Evolutionary conservation across 2,329 filamentous ascomycete genomes (phyloP).

Genomic region (Tolypocladium ophioglossoides): DNA sequence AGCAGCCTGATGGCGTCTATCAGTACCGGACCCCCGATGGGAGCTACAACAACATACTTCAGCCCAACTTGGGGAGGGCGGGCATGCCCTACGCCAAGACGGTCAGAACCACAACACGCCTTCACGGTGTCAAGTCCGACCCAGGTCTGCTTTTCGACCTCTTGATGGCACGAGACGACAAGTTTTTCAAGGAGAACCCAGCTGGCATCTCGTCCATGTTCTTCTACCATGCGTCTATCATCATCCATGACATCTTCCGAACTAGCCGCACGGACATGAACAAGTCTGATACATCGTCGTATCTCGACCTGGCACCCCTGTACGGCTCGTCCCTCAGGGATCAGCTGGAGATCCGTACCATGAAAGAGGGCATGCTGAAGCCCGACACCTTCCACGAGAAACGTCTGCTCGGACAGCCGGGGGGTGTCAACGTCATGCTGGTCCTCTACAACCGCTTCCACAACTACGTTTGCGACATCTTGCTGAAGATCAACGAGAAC

Average conservation of each 20-base stretch:
- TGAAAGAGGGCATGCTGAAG: constrained; percentile 58
- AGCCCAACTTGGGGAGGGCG: constrained; percentile 54
- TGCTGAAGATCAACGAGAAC: constrained; percentile 57
- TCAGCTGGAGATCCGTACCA: constrained; percentile 52
- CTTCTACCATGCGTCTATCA: constrained; percentile 63
- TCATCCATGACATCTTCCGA: constrained; percentile 26
- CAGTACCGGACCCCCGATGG: constrained; percentile 27
- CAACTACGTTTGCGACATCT: constrained; percentile 53
- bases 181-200: constrained; percentile 49
- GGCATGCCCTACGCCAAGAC: constrained; percentile 59
- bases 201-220: constrained; percentile 66
- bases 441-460: constrained; percentile 63
- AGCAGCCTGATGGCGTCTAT: constrained; percentile 23
- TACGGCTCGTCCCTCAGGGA: constrained; percentile 58
- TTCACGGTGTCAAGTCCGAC: constrained; percentile 51
- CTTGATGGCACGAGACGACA: constrained; percentile 46
- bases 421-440: constrained; percentile 56
- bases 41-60: constrained; percentile 44
- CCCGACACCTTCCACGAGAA: constrained; percentile 60
- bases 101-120: constrained; percentile 45
- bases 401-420: constrained; percentile 54
- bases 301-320: constrained; percentile 62
- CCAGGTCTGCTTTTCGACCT: constrained; percentile 58
- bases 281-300: constrained; percentile 59
- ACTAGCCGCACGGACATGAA: constrained; percentile 48